Evolutionary conservation across 257 asterid genomes (phyloP), one percentile per base, ranked within the genome.

Genomic region (Ophiorrhiza pumila): DNA sequence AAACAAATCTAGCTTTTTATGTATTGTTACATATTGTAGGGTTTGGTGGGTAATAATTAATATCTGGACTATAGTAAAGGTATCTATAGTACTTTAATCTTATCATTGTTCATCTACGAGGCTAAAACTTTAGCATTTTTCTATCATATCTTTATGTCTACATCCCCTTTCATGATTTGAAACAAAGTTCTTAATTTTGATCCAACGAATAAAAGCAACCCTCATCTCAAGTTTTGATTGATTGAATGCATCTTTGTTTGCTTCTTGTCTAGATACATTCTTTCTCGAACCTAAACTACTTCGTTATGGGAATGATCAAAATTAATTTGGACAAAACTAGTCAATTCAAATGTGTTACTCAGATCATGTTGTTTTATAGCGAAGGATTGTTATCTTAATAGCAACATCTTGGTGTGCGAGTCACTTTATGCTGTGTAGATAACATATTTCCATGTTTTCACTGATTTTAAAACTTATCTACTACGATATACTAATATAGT

Each of bases 111-210:
- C 1, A 8, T 39, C 43, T 13, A 14, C 46, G n/a, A 23, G 4
- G 17, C 39, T 25, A 35, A 46, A 46, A n/a, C n/a, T 50, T 46
- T 31, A 41, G 49, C 56, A 68, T 47, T 68, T n/a, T 75, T 68
- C 35, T 23, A 35, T 68, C 64, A 23, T 25, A 37, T 75, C 74
- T 59, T n/a, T 27, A 0, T 45, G 53, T 68, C 57, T 10, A 10
- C n/a, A 25, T 67, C 79, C 37, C 64, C 35, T 45, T 55, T 52
- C 74, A 68, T 47, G 53, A 32, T 61, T 23, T 43, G 59, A 34
- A 32, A 34, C 42, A 67, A 43, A 45, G 4, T 18, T 55, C 29
- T 46, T 20, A n/a, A n/a, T 17, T 55, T 56, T 41, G 60, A 66
- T 25, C 23, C 71, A 14, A 17, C 20, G 18, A 35, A 3, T 17